Percentiles rank a stretch among this genome's conserved stretches.
These are phyloP conservation scores for Wickerhamomyces xylosicus DNA, from an alignment of 805 yeast species.

Conservation along the genomic window DNA sequence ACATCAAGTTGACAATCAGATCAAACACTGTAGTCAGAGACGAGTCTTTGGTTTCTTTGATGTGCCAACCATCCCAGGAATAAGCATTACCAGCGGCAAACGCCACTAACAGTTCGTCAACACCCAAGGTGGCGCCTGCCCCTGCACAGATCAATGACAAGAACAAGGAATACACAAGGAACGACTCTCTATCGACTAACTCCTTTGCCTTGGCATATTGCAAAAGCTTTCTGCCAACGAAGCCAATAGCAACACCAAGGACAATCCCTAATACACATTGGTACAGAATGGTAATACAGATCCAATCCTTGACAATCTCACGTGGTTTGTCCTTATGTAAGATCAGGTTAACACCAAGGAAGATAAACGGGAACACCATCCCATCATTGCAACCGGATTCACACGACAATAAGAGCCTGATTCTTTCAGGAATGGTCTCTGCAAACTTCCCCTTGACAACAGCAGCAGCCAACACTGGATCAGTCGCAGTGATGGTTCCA, in stretches of 20 bases:
- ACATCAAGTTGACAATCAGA: slow-evolving; percentile 69
- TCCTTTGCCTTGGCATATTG: slow-evolving; percentile 60
- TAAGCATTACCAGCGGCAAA: slow-evolving; percentile 92
- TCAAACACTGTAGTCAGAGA: slow-evolving; percentile 90
- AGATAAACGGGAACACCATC: slow-evolving; percentile 89
- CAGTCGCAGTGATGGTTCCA: slow-evolving; percentile 92
- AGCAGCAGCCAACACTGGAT: slow-evolving; percentile 91
- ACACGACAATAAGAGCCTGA: slow-evolving; percentile 72
- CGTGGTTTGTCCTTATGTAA: slow-evolving; percentile 55
- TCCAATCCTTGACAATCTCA: slow-evolving; percentile 72
- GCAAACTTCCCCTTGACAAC: slow-evolving; percentile 92
- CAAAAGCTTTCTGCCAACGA: slow-evolving; percentile 55
- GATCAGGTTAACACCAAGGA: slow-evolving; percentile 56
- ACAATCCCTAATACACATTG: slow-evolving; percentile 76
- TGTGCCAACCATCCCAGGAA: slow-evolving; percentile 90
- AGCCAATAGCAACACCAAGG: slow-evolving; percentile 68
- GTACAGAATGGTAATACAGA: slow-evolving; percentile 63
- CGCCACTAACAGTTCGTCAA: slow-evolving; percentile 79
- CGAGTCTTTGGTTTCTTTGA: slow-evolving; percentile 71
- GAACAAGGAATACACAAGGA: slow-evolving; percentile 74
- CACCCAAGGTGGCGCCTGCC: slow-evolving; percentile 77
- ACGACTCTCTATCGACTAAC: slow-evolving; percentile 81
- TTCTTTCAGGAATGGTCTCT: slow-evolving; percentile 84
- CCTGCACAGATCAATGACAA: slow-evolving; percentile 83
- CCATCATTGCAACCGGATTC: slow-evolving; percentile 92